Base-by-base conservation (phyloP, 2,329 filamentous ascomycete genomes). In the Dactylellina parvicollis region DNA sequence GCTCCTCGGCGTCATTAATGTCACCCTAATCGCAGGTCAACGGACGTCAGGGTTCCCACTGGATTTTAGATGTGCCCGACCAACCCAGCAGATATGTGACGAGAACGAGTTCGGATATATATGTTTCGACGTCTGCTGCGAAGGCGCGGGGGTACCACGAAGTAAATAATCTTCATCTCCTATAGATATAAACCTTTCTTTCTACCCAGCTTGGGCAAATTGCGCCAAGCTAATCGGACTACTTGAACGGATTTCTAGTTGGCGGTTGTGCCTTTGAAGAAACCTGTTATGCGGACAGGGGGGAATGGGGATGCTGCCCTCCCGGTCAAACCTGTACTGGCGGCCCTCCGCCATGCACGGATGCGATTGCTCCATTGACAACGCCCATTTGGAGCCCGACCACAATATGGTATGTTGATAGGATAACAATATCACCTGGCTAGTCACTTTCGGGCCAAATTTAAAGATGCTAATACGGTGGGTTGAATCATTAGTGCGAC, bases 51-150 rank as follows among this genome's bases (percentile, higher is more conserved):
- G 30, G 30, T 12, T 32, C 30, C 12, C 5, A 12, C 12, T 5
- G 30, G 38, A 44, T n/a, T 4, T 4, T 7, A n/a, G 38, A 44
- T 44, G 38, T 44, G 5, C 38, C n/a, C 4, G 38, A 16, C 38
- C 12, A n/a, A 44, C 5, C 14, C 14, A 20, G 38, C 38, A 44
- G n/a, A 44, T 44, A n/a, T 44, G 38, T 16, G 38, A 44, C 38
- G 38, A 44, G 38, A 44, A 20, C 18, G 38, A 44, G 18, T 44
- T 44, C 38, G 38, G 38, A n/a, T 44, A n/a, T 44, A 44, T 44
- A 7, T 44, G 38, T 16, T 44, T 7, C 38, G 38, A 16, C n/a
- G 18, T 44, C n/a, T 44, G 38, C 38, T 44, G 38, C n/a, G 12
- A 44, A 4, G 12, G 12, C n/a, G 5, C n/a, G n/a, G 38, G 18